Evolutionary conservation across 805 yeast species (phyloP).

Genomic region (Candida golubevii): DNA sequence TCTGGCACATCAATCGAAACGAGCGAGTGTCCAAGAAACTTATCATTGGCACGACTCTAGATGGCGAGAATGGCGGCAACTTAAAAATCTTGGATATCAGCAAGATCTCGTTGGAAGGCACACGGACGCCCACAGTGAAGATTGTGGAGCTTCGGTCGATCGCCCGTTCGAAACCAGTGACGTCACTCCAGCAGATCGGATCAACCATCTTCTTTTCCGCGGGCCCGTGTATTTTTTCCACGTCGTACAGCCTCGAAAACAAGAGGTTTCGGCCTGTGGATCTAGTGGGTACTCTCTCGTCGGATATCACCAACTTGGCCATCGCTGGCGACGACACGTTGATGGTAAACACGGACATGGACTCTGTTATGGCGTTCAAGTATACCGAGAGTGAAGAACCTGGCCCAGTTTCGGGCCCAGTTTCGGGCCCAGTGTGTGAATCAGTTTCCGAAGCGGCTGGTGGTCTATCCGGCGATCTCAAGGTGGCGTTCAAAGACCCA

Average conservation of each 20-base stretch:
- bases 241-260: conserved; percentile 30
- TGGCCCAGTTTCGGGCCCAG: neutral
- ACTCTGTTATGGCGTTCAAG: conserved; percentile 31
- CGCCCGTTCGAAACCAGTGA: conserved; percentile 29
- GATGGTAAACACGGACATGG: conserved; percentile 30
- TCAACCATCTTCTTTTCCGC: conserved; percentile 31
- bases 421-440: neutral
- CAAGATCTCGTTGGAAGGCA: conserved; percentile 15
- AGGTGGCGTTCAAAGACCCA: conserved; percentile 27
- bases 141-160: conserved; percentile 32
- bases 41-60: conserved; percentile 25
- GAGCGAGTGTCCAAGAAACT: conserved; percentile 33
- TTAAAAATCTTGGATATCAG: conserved; percentile 34
- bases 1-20: conserved; percentile 33
- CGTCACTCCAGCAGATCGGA: conserved; percentile 31
- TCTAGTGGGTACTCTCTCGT: conserved; percentile 24
- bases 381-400: conserved; percentile 6
- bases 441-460: neutral
- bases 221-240: conserved; percentile 26
- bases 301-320: conserved; percentile 26
- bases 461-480: conserved; percentile 1
- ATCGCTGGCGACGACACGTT: conserved; percentile 17
- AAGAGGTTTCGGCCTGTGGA: conserved; percentile 29
- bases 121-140: conserved; percentile 14
- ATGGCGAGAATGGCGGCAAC: conserved; percentile 20